A percentile compares a stretch with the other conserved stretches of the same genome.
Conservation (phyloP, 192 early-diverging fungal genomes). For the Dispira parvispora region DNA sequence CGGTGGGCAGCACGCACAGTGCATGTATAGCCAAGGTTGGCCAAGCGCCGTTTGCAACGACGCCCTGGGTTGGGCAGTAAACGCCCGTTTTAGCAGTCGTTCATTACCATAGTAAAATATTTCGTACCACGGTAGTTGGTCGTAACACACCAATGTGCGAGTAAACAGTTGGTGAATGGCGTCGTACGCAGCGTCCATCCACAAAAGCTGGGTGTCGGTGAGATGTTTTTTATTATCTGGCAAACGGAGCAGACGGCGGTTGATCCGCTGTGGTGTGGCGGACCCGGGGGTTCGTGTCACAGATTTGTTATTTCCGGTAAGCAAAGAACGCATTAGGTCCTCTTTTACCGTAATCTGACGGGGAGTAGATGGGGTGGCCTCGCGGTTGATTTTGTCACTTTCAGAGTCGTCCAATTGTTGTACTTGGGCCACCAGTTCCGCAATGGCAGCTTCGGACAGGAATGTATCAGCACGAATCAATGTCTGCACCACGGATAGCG, state of each 20-base stretch:
- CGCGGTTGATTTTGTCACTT: background rate
- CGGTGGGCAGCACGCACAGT: slow-evolving; percentile 60
- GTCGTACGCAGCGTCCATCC: slow-evolving; percentile 25
- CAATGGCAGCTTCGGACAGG: background rate
- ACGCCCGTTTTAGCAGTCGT: slow-evolving; percentile 59
- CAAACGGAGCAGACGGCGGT: background rate
- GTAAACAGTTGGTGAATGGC: slow-evolving; percentile 21
- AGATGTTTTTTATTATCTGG: background rate
- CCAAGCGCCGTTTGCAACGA: slow-evolving; percentile 71
- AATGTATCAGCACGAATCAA: background rate
- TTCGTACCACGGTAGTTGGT: slow-evolving; percentile 48
- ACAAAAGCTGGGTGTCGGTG: slow-evolving; percentile 13
- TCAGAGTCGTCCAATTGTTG: background rate
- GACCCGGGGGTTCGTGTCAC: background rate
- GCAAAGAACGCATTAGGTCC: background rate
- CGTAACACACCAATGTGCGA: slow-evolving; percentile 35
- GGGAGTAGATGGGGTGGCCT: background rate
- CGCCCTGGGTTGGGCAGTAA: slow-evolving; percentile 67
- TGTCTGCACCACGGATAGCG: background rate
- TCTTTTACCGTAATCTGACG: background rate
- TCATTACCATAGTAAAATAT: slow-evolving; percentile 61
- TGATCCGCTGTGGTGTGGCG: slow-evolving; percentile 6
- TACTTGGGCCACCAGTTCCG: background rate
- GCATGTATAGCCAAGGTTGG: slow-evolving; percentile 57
- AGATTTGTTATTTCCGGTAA: background rate